A percentile compares a stretch with the other conserved stretches of the same genome.
These are phyloP conservation scores for Hortiboletus rubellus DNA, from an alignment of 1,284 basidiomycete genomes.

Conservation along the genomic window DNA sequence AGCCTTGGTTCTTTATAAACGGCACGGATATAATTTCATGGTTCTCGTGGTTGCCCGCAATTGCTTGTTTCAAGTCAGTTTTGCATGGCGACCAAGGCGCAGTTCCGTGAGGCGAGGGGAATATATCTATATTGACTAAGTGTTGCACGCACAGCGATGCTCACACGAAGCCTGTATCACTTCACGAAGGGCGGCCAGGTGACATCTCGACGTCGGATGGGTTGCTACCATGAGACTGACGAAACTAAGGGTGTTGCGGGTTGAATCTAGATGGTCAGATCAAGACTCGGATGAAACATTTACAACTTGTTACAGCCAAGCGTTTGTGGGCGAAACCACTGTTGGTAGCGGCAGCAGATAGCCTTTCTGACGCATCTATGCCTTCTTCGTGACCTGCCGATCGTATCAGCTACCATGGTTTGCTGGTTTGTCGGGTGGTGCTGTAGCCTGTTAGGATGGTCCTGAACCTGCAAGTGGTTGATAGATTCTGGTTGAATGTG, in stretches of 20 bases:
- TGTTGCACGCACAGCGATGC: background rate
- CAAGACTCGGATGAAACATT: no score
- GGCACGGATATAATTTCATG: background rate
- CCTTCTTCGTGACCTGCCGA: no score
- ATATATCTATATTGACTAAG: background rate
- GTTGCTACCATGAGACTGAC: background rate
- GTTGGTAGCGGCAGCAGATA: no score
- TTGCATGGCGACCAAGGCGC: background rate
- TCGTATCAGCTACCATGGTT: no score
- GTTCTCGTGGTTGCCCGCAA: background rate
- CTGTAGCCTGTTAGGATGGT: no score
- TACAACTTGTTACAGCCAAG: no score
- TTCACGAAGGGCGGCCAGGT: background rate
- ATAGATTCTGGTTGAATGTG: no score
- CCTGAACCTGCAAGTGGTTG: no score
- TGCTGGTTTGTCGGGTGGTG: no score
- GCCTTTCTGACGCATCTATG: no score
- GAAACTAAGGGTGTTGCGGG: background rate
- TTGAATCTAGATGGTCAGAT: background rate
- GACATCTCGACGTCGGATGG: background rate
- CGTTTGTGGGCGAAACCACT: no score
- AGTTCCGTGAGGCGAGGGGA: background rate
- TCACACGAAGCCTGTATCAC: background rate
- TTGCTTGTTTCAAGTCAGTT: background rate
- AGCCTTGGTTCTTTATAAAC: constrained; percentile 1